A percentile compares a stretch with the other conserved stretches of the same genome.
These are phyloP conservation scores for Candida argentea DNA, from an alignment of 805 yeast species.

Conservation along the genomic window DNA sequence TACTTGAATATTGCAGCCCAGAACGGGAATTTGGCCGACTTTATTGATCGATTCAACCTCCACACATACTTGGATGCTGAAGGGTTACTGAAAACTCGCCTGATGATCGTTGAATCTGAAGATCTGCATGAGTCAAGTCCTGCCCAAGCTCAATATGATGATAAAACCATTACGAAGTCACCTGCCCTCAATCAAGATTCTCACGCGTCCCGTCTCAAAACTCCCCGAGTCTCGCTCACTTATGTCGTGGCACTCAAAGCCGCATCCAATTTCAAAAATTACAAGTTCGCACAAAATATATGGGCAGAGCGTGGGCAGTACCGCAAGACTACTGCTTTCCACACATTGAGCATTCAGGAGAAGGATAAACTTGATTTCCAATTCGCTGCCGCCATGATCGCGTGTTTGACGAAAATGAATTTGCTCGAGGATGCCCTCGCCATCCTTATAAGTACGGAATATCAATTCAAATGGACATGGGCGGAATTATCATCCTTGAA, in stretches of 20 bases:
- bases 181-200: slow-evolving; percentile 9
- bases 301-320: slow-evolving; percentile 77
- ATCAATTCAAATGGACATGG: slow-evolving; percentile 62
- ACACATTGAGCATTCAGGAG: slow-evolving; percentile 17
- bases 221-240: slow-evolving; percentile 29
- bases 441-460: slow-evolving; percentile 55
- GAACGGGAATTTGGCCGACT: slow-evolving; percentile 23
- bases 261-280: slow-evolving; percentile 45
- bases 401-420: slow-evolving; percentile 44
- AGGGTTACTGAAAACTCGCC: slow-evolving; percentile 9
- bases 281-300: slow-evolving; percentile 48
- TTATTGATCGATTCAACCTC: slow-evolving; percentile 21
- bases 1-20: slow-evolving; percentile 40
- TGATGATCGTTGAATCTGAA: background rate
- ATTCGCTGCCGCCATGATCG: slow-evolving; percentile 67
- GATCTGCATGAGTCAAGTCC: background rate
- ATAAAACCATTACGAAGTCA: slow-evolving; percentile 9
- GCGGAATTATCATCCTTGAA: slow-evolving; percentile 20
- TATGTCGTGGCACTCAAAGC: slow-evolving; percentile 60
- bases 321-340: slow-evolving; percentile 47
- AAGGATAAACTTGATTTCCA: slow-evolving; percentile 45
- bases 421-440: slow-evolving; percentile 60
- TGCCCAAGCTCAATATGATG: slow-evolving; percentile 1
- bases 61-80: slow-evolving; percentile 19
- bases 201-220: slow-evolving; percentile 1